These are phyloP conservation scores for Geosmithia flava DNA, from an alignment of 2,329 filamentous ascomycete species.

Conservation along the genomic window DNA sequence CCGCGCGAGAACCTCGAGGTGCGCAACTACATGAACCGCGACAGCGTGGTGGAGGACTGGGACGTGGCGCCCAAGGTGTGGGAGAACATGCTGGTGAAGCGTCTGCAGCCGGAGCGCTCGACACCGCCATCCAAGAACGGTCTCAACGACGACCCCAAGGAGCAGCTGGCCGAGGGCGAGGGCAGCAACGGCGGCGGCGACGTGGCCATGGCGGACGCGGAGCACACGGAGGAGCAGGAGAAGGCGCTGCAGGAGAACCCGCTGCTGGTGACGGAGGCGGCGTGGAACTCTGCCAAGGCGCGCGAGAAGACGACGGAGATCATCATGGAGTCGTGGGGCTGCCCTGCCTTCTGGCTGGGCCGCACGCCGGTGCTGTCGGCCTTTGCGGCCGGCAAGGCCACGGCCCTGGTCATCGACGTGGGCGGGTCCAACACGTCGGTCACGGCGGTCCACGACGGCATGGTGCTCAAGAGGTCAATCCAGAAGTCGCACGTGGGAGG, in stretches of 20 bases:
- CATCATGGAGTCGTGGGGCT: constrained; percentile 94
- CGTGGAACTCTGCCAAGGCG: constrained; percentile 80
- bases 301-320: constrained; percentile 93
- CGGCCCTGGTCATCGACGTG: constrained; percentile 83
- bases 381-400: constrained; percentile 87
- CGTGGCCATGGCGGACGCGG: constrained; percentile 36
- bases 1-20: constrained; percentile 69
- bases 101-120: constrained; percentile 66
- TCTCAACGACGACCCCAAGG: constrained; percentile 55
- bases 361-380: constrained; percentile 81
- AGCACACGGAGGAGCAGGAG: constrained; percentile 40
- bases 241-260: constrained; percentile 83
- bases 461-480: constrained; percentile 83
- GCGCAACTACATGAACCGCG: constrained; percentile 80
- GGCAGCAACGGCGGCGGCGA: constrained; percentile 27
- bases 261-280: constrained; percentile 83
- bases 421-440: constrained; percentile 82
- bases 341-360: constrained; percentile 87
- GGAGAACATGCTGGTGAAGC: constrained; percentile 84
- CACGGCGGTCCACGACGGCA: constrained; percentile 85
- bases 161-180: constrained; percentile 46
- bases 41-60: constrained; percentile 93
- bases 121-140: constrained; percentile 64
- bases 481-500: constrained; percentile 78
- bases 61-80: constrained; percentile 80